Conservation (phyloP, 768 basidiomycete genomes). For the Kwoniella sp. region DNA sequence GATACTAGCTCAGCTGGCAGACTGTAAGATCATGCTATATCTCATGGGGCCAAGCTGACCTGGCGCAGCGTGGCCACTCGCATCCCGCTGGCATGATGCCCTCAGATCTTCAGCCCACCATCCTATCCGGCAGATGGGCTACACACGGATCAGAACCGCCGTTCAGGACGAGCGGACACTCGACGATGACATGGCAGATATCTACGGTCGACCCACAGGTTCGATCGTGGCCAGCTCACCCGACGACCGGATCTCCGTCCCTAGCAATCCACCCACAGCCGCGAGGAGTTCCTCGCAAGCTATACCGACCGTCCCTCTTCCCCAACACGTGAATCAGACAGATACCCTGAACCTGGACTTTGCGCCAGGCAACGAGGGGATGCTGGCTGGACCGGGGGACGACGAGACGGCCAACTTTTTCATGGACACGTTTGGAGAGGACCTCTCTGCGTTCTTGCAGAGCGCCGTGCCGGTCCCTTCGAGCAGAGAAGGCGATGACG, state of each 20-base stretch:
- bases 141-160: constrained; percentile 5
- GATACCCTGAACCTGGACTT: background rate
- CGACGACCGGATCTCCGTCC: background rate
- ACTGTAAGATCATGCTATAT: constrained; percentile 11
- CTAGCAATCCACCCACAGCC: background rate
- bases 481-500: constrained; percentile 9
- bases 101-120: constrained; percentile 1
- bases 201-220: constrained; percentile 11
- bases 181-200: constrained; percentile 17
- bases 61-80: constrained; percentile 15
- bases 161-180: constrained; percentile 13
- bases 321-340: background rate
- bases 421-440: constrained; percentile 19
- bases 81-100: constrained; percentile 11
- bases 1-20: constrained; percentile 16
- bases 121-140: background rate
- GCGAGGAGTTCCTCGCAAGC: background rate
- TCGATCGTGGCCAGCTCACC: constrained; percentile 10
- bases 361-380: background rate
- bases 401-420: constrained; percentile 4
- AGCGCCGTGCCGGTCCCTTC: constrained; percentile 5
- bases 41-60: background rate
- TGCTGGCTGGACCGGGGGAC: background rate
- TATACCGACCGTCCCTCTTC: background rate
- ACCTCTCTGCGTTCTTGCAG: constrained; percentile 18